phyloP scores from a whole-genome alignment of 768 basidiomycete genomes.

The Leccinum incarnatum region DNA sequence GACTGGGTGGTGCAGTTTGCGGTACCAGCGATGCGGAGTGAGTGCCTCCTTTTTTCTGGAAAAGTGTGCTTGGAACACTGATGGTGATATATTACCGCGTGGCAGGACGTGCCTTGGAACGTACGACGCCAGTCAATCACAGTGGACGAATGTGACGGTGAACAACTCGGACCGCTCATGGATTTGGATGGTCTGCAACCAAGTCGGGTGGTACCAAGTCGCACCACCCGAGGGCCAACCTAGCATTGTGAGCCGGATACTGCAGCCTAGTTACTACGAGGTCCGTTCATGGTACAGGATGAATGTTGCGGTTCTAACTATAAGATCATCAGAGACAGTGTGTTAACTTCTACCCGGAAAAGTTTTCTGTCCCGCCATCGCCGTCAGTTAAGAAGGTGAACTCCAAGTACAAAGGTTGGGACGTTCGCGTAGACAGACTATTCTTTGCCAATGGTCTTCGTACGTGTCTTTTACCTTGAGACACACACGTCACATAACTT shows the following conservation, averaged over 20 bases:
- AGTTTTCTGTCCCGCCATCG: constrained; percentile 47
- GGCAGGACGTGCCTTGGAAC: constrained; percentile 39
- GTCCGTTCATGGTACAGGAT: constrained; percentile 9
- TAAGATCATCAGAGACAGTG: constrained; percentile 57
- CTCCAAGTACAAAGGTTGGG: constrained; percentile 58
- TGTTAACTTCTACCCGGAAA: constrained; percentile 60
- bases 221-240: constrained; percentile 38
- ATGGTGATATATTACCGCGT: constrained; percentile 29
- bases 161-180: constrained; percentile 62
- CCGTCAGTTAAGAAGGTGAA: constrained; percentile 48
- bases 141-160: constrained; percentile 54
- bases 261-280: constrained; percentile 30
- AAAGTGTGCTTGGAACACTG: constrained; percentile 16
- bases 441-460: constrained; percentile 73
- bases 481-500: background rate
- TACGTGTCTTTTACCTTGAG: constrained; percentile 30
- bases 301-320: background rate
- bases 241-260: constrained; percentile 33
- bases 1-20: constrained; percentile 44
- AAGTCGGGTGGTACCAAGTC: constrained; percentile 54
- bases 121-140: constrained; percentile 37
- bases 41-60: constrained; percentile 19
- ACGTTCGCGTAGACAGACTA: constrained; percentile 51
- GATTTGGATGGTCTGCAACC: constrained; percentile 73
- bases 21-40: constrained; percentile 46